Conservation (phyloP, 176 grass and related monocot genomes). For the Oryza rufipogon region DNA sequence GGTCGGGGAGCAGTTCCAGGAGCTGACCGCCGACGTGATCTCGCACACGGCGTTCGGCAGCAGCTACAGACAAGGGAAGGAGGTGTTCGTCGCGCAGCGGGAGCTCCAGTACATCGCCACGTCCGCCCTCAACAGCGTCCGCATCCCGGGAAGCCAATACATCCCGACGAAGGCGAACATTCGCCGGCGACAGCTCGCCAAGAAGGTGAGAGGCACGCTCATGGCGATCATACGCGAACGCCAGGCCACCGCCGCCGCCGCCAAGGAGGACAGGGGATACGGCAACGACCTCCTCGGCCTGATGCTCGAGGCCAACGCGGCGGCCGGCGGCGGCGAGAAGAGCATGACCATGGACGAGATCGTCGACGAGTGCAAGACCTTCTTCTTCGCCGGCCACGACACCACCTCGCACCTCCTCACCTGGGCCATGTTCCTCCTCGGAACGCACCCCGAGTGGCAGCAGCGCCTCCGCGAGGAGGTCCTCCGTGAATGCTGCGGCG, state of each 20-base stretch:
- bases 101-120: constrained; percentile 59
- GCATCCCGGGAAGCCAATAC: constrained; percentile 35
- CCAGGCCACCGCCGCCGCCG: constrained; percentile 1
- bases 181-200: constrained; percentile 44
- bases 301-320: constrained; percentile 53
- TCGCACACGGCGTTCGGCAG: constrained; percentile 70
- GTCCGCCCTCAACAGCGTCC: not conserved
- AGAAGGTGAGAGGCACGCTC: constrained; percentile 37
- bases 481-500: constrained; percentile 40
- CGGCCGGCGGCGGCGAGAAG: not conserved
- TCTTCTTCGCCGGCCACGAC: constrained; percentile 69
- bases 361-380: constrained; percentile 72
- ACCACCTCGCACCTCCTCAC: constrained; percentile 54
- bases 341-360: constrained; percentile 53
- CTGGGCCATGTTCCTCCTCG: constrained; percentile 56
- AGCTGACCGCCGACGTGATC: constrained; percentile 72
- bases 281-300: constrained; percentile 61
- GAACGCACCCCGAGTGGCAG: constrained; percentile 59
- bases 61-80: constrained; percentile 60
- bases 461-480: constrained; percentile 56
- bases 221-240: constrained; percentile 47
- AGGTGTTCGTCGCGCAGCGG: constrained; percentile 64
- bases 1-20: constrained; percentile 48
- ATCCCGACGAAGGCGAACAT: constrained; percentile 50
- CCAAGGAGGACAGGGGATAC: constrained; percentile 31